Conservation (phyloP, 1,139 yeast genomes). For the Geotrichum siamense region DNA sequence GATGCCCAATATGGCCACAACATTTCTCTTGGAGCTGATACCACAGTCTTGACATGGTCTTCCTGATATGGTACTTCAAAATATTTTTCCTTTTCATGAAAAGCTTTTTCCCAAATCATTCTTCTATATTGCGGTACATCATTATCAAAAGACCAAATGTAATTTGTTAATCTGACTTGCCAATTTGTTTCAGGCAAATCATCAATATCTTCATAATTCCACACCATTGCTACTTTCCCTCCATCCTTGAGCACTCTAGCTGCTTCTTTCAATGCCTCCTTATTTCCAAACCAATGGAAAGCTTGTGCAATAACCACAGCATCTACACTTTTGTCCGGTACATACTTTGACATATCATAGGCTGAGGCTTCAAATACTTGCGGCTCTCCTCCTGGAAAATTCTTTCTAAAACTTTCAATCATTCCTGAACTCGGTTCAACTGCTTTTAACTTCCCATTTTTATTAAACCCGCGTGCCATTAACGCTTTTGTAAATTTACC, state of each 20-base stretch:
- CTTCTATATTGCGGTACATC: constrained; percentile 56
- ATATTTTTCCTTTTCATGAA: constrained; percentile 27
- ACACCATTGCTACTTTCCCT: constrained; percentile 48
- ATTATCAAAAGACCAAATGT: constrained; percentile 32
- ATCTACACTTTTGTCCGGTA: constrained; percentile 41
- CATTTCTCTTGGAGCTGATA: constrained; percentile 22
- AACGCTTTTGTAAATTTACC: constrained; percentile 55
- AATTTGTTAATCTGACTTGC: constrained; percentile 33
- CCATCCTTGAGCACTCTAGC: constrained; percentile 49
- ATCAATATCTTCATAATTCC: constrained; percentile 50
- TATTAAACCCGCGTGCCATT: constrained; percentile 21
- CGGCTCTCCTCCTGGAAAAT: constrained; percentile 47
- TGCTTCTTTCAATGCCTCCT: constrained; percentile 44
- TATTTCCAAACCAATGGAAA: constrained; percentile 61
- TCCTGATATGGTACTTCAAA: constrained; percentile 36
- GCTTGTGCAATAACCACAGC: constrained; percentile 57
- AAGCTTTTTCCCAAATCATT: constrained; percentile 43
- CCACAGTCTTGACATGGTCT: constrained; percentile 32
- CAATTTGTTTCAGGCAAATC: constrained; percentile 26
- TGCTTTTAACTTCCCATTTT: constrained; percentile 35
- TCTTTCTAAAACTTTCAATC: constrained; percentile 43
- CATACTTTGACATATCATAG: neutral
- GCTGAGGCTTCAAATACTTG: constrained; percentile 10
- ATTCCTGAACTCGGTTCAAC: constrained; percentile 59
- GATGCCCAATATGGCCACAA: constrained; percentile 52